Conservation (phyloP, 2,329 filamentous ascomycete genomes). For the Fusarium sp. region DNA sequence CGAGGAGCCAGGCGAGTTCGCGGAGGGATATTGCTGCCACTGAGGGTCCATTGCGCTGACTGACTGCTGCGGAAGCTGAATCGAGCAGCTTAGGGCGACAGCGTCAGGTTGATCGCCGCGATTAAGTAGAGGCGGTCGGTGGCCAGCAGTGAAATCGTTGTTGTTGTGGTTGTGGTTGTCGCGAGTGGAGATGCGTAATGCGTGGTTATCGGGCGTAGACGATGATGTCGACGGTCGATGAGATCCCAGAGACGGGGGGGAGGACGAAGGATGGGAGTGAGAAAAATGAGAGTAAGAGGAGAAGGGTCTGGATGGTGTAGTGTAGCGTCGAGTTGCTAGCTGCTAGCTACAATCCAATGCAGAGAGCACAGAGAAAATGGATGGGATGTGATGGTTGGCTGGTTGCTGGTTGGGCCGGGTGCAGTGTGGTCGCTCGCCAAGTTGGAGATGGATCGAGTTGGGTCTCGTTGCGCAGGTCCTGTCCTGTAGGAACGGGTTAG, state of each 20-base stretch:
- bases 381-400: conserved; percentile 19
- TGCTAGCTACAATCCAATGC: conserved; percentile 27
- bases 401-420: conserved; percentile 33
- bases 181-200: conserved; percentile 28
- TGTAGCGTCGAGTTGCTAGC: conserved; percentile 21
- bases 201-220: conserved; percentile 34
- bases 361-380: conserved; percentile 15
- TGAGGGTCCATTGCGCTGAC: conserved; percentile 59
- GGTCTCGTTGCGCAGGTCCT: conserved; percentile 22
- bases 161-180: conserved; percentile 22
- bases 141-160: conserved; percentile 29
- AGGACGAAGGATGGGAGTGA: conserved; percentile 15
- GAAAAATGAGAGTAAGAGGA: conserved; percentile 32
- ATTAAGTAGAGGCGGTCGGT: conserved; percentile 13
- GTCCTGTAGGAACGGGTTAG: conserved; percentile 4
- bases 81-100: conserved; percentile 36
- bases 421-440: conserved; percentile 39
- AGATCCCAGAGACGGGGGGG: conserved; percentile 15
- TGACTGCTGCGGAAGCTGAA: conserved; percentile 29
- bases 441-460: conserved; percentile 38
- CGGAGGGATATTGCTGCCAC: conserved; percentile 74
- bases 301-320: conserved; percentile 16
- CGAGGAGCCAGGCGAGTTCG: conserved; percentile 63
- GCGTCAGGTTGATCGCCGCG: conserved; percentile 21
- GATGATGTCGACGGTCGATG: conserved; percentile 35